Evolutionary conservation across 148 eudicot species (phyloP).

Genomic region (Rhododendron griersonianum): DNA sequence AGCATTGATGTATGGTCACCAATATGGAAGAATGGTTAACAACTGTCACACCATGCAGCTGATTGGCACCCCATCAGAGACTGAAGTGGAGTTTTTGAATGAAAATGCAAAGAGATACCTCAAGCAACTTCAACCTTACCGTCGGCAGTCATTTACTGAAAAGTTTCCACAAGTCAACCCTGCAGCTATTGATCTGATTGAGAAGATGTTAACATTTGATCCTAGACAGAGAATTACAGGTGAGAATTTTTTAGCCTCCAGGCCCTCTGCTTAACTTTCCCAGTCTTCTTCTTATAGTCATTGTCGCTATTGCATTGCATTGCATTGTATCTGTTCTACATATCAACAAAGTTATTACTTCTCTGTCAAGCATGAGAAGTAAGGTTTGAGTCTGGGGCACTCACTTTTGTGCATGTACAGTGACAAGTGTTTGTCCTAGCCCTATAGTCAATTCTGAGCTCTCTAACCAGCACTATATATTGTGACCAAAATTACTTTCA

Average conservation of each 20-base stretch:
- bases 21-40: not conserved
- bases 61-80: constrained; percentile 92
- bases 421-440: not conserved
- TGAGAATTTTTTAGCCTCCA: constrained; percentile 11
- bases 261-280: not conserved
- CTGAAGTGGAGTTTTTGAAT: constrained; percentile 75
- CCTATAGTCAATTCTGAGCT: not conserved
- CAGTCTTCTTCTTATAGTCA: not conserved
- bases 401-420: not conserved
- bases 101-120: constrained; percentile 96
- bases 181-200: constrained; percentile 87
- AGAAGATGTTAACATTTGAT: constrained; percentile 93
- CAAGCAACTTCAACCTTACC: constrained; percentile 68
- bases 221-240: constrained; percentile 93
- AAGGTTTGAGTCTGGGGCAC: not conserved
- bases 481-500: not conserved
- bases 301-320: not conserved
- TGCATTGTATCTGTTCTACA: not conserved
- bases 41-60: constrained; percentile 24
- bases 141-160: constrained; percentile 70
- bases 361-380: not conserved
- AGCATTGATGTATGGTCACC: not conserved
- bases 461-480: not conserved
- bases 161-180: constrained; percentile 85
- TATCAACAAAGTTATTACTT: not conserved